Base-by-base conservation (phyloP, 2,329 filamentous ascomycete species). In the Knufia petricola region DNA sequence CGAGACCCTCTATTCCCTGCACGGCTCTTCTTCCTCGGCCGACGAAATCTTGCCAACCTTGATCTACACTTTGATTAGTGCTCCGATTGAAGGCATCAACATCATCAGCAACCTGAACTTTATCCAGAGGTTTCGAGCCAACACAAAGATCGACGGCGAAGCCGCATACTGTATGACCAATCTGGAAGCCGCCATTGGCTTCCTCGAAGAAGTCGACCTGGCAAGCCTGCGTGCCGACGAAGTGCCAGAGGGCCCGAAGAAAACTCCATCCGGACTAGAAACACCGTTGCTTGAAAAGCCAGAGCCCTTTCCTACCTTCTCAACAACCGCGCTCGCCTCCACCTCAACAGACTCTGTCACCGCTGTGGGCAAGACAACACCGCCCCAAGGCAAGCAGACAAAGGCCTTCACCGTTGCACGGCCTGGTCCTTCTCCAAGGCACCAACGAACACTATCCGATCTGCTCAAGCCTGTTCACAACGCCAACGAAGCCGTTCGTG, bases 31-130 rank as follows among this genome's bases (percentile, higher is more conserved):
- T 0, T 95, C 92, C 1, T 96, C 92, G 1, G 92, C 92, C 2
- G 92, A 98, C 62, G 92, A 96, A 67, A 94, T 98, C 48, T 81
- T 98, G 64, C 92, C 92, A 0, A 95, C 94, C 65, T 76, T 98
- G 54, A 98, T 98, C 53, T 98, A 94, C 69, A 87, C 88, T 0
- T 77, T 98, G 52, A 94, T 98, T 62, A 95, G 88, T 2, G 83
- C 89, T 38, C 84, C 87, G 0, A 85, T 89, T 0, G 85, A 92
- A 64, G 79, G 82, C 28, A 82, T 96, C 41, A 86, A 89, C 64
- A 84, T 89, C 48, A 87, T 95, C 61, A 96, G 90, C 70, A 94
- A 98, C 63, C 73, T 94, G n/a, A 81, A 85, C 58, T 98, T 96
- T 63, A 88, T 96, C 56, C 89, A 96, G 63, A 75, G 85, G 53